Conservation (phyloP, 176 grass and related monocot genomes). For the Rhynchospora pubera region DNA sequence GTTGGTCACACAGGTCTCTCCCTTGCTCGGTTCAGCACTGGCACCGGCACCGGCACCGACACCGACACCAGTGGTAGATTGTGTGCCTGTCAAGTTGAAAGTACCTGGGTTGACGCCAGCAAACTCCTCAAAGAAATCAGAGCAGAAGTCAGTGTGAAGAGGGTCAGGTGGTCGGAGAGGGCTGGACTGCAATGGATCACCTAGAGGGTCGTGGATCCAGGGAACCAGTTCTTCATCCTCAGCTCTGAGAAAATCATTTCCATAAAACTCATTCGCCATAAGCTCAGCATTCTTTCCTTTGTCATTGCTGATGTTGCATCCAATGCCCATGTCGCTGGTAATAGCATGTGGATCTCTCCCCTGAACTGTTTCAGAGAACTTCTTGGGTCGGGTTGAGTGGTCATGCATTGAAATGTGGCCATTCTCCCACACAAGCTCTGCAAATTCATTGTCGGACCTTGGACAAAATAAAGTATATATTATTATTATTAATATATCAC, state of each 20-base stretch:
- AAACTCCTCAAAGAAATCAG: background rate
- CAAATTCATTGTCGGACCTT: constrained; percentile 31
- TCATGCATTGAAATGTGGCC: constrained; percentile 36
- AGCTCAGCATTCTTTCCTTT: background rate
- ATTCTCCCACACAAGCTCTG: constrained; percentile 40
- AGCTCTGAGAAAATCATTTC: background rate
- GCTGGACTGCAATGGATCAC: background rate
- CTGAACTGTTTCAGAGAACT: background rate
- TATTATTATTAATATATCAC: background rate
- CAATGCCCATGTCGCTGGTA: background rate
- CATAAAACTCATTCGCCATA: background rate
- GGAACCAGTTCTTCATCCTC: background rate
- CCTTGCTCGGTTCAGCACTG: background rate
- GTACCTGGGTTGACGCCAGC: background rate
- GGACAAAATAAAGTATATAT: background rate
- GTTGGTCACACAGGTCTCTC: background rate
- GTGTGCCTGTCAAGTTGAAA: background rate
- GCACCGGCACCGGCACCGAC: no score
- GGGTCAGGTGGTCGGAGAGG: background rate
- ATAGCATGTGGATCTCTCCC: background rate
- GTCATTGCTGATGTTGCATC: background rate
- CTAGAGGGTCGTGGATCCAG: background rate
- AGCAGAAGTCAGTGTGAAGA: background rate
- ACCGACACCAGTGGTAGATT: background rate
- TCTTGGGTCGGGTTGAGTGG: constrained; percentile 5